Evolutionary conservation across 2,329 filamentous ascomycete genomes (phyloP), one percentile per base, ranked within the genome.

Genomic region (Colletotrichum sp.): DNA sequence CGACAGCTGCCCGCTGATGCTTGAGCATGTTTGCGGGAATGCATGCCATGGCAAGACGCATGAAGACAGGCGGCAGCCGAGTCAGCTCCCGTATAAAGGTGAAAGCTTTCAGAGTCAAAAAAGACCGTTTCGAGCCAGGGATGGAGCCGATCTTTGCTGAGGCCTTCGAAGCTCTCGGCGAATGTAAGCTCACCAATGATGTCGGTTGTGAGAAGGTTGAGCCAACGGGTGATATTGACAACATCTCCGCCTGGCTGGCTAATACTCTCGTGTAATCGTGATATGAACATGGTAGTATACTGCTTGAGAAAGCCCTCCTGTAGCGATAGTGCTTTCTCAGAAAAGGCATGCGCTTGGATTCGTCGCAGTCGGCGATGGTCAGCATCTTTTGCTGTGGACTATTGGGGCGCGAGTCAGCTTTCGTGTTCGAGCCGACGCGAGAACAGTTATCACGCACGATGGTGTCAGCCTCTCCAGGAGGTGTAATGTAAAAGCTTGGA

Each of bases 371-470:
- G 10, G 2, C 44, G 44, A 21, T 52, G 44, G n/a, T 52, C n/a
- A 8, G 12, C n/a, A 52, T 52, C 44, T 4, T 52, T 52, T 0
- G n/a, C 44, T 0, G 44, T 52, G 44, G 44, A 52, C 44, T 21
- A 21, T 0, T 5, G n/a, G 6, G 44, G 6, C 5, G 6, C 5
- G 44, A 5, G n/a, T 21, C 12, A 49, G 39, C 39, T n/a, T 0
- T 44, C 39, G 39, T 9, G 0, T 44, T 44, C 10, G 10, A 21
- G n/a, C 0, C n/a, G 44, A 52, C 10, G 12, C n/a, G 0, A 52
- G 1, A 2, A 0, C 16, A 13, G 10, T 0, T 21, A 21, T 49
- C 0, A 21, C 44, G 44, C 0, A 52, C 44, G 12, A 52, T 52
- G 2, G 44, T 52, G 44, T 21, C 44, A 13, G 44, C 44, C 44